These are phyloP conservation scores for Phytophthora meadii DNA, from an alignment of 352 stramenopile species.

Conservation along the genomic window DNA sequence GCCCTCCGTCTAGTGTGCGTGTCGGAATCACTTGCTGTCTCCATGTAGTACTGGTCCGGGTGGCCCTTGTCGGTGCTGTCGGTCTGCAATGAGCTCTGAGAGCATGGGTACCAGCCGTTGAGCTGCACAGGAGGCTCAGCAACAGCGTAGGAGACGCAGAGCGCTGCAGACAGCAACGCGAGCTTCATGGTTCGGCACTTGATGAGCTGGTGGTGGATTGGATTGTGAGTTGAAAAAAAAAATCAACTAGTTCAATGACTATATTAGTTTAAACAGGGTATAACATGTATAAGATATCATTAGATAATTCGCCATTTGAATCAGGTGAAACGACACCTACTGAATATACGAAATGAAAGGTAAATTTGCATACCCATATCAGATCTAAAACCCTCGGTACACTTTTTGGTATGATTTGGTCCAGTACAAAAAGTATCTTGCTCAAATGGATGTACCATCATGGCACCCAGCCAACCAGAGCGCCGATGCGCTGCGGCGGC, in stretches of 20 bases:
- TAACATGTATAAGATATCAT: background rate
- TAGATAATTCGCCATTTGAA: background rate
- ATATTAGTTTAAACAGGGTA: conserved; percentile 1
- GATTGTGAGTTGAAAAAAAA: conserved; percentile 17
- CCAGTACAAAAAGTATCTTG: background rate
- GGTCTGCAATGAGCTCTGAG: conserved; percentile 36
- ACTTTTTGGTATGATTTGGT: background rate
- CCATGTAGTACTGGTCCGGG: conserved; percentile 49
- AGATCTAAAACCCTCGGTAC: background rate
- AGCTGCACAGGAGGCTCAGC: conserved; percentile 40
- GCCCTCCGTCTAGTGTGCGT: conserved; percentile 13
- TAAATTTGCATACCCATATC: conserved; percentile 13
- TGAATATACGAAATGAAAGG: conserved; percentile 13
- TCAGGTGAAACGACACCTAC: conserved; percentile 4
- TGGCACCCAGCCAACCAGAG: conserved; percentile 82
- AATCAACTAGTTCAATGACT: conserved; percentile 1
- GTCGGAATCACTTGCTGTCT: conserved; percentile 20
- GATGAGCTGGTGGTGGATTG: conserved; percentile 16
- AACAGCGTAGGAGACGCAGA: background rate
- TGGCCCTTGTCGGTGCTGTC: conserved; percentile 32
- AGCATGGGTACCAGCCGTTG: conserved; percentile 73
- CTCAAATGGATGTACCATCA: conserved; percentile 69
- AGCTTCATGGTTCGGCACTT: conserved; percentile 15
- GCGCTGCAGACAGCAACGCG: background rate
- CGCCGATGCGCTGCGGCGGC: conserved; percentile 38